Conservation (phyloP, 2,329 filamentous ascomycete genomes). For the Ascochyta fabae region DNA sequence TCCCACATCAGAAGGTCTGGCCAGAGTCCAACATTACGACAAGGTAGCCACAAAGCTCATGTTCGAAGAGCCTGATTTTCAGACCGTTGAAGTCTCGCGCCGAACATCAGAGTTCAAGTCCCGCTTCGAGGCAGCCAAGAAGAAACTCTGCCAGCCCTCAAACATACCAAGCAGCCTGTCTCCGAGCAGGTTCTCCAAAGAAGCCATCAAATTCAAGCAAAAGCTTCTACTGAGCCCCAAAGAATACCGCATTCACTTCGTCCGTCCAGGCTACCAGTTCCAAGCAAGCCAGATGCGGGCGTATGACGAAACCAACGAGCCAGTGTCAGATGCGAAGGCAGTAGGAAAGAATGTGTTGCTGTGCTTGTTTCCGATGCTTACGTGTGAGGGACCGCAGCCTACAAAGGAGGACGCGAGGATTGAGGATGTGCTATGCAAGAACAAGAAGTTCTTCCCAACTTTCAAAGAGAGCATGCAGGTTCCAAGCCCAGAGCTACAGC, state of each 20-base stretch:
- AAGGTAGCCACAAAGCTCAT: slow-evolving; percentile 4
- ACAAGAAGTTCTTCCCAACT: slow-evolving; percentile 18
- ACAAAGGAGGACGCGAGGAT: not conserved
- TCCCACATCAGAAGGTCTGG: not conserved
- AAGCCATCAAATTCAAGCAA: slow-evolving; percentile 16
- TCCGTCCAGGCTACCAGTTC: slow-evolving; percentile 9
- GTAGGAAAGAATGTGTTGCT: slow-evolving; percentile 3
- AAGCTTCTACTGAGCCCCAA: slow-evolving; percentile 15
- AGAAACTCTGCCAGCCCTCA: not conserved
- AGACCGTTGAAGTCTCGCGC: not conserved
- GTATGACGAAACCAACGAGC: not conserved
- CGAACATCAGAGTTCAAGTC: not conserved
- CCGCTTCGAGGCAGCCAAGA: not conserved
- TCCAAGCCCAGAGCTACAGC: not conserved
- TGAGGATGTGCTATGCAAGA: slow-evolving; percentile 4
- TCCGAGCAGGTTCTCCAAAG: not conserved
- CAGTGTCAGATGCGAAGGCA: not conserved
- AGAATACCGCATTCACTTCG: slow-evolving; percentile 19
- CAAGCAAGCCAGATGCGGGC: slow-evolving; percentile 20
- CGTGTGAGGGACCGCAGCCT: not conserved
- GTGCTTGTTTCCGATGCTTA: slow-evolving; percentile 21
- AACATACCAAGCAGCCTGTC: not conserved
- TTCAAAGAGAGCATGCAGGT: slow-evolving; percentile 6
- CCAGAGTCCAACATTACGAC: slow-evolving; percentile 12
- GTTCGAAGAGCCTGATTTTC: slow-evolving; percentile 10